These are phyloP conservation scores for Lotus japonicus DNA, from an alignment of 306 rosid genomes.

Conservation along the genomic window DNA sequence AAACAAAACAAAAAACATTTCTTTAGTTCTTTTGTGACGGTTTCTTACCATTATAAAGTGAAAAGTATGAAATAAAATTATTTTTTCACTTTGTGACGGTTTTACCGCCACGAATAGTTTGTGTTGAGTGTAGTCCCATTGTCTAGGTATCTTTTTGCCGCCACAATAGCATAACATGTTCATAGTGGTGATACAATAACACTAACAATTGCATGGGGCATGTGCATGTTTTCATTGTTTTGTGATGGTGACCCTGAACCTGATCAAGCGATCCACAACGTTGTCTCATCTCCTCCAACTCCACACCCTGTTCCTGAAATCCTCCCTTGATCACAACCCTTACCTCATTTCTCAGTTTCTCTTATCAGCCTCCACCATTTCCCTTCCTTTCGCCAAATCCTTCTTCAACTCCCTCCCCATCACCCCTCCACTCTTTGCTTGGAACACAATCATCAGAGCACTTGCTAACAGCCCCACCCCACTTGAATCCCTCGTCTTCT, in stretches of 20 bases:
- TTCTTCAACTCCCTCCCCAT: slow-evolving; percentile 35
- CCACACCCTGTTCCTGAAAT: slow-evolving; percentile 36
- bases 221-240: neutral
- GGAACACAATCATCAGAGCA: slow-evolving; percentile 41
- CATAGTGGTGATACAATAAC: too few relatives aligned
- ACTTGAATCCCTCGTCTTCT: slow-evolving; percentile 27
- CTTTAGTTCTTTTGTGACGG: too few relatives aligned
- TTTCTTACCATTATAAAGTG: too few relatives aligned
- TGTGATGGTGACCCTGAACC: slow-evolving; percentile 9
- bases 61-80: too few relatives aligned
- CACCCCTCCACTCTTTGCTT: slow-evolving; percentile 43
- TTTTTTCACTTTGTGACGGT: too few relatives aligned
- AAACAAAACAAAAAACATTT: too few relatives aligned
- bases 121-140: too few relatives aligned
- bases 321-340: slow-evolving; percentile 25
- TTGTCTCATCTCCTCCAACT: slow-evolving; percentile 36
- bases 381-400: slow-evolving; percentile 19
- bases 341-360: slow-evolving; percentile 20
- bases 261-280: slow-evolving; percentile 17
- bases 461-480: slow-evolving; percentile 29
- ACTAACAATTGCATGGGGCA: neutral
- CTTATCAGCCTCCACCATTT: slow-evolving; percentile 23
- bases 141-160: too few relatives aligned
- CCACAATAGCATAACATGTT: too few relatives aligned
- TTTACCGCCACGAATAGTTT: too few relatives aligned